A percentile compares a stretch with the other conserved stretches of the same genome.
Evolutionary conservation across 2,329 filamentous ascomycete genomes (phyloP).

Genomic region (Clonostachys chloroleuca): DNA sequence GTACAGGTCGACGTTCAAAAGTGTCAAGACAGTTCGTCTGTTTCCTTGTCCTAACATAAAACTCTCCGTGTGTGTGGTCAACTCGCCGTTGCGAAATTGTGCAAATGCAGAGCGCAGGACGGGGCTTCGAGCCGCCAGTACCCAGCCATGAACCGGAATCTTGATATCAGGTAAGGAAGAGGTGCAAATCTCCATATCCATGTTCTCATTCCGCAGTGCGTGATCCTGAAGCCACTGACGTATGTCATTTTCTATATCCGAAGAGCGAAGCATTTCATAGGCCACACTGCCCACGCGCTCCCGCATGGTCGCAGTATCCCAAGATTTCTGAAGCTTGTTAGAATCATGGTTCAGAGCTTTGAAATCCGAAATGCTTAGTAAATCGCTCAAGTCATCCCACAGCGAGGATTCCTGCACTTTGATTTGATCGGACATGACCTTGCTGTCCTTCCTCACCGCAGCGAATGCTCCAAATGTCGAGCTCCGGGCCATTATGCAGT

Average conservation of each 20-base stretch:
- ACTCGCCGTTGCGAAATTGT: slow-evolving; percentile 37
- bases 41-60: slow-evolving; percentile 26
- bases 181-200: slow-evolving; percentile 42
- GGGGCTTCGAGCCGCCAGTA: slow-evolving; percentile 70
- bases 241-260: slow-evolving; percentile 64
- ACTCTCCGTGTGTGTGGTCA: slow-evolving; percentile 13
- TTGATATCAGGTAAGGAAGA: slow-evolving; percentile 62
- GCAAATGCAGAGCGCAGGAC: slow-evolving; percentile 60
- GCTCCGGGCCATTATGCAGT: slow-evolving; percentile 78
- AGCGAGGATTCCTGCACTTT: slow-evolving; percentile 61
- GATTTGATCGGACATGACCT: slow-evolving; percentile 72
- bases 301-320: slow-evolving; percentile 20
- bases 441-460: slow-evolving; percentile 78
- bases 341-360: slow-evolving; percentile 17
- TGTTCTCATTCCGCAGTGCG: slow-evolving; percentile 29
- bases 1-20: slow-evolving; percentile 69
- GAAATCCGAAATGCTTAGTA: slow-evolving; percentile 66
- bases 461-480: slow-evolving; percentile 89
- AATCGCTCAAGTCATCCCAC: slow-evolving; percentile 67
- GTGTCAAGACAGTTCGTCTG: slow-evolving; percentile 53
- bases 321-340: slow-evolving; percentile 4
- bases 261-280: slow-evolving; percentile 53
- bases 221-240: slow-evolving; percentile 38
- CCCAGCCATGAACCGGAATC: slow-evolving; percentile 80
- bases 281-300: slow-evolving; percentile 46